These are phyloP conservation scores for Metschnikowia baotianmanensis DNA, from an alignment of 805 yeast genomes.

Conservation along the genomic window DNA sequence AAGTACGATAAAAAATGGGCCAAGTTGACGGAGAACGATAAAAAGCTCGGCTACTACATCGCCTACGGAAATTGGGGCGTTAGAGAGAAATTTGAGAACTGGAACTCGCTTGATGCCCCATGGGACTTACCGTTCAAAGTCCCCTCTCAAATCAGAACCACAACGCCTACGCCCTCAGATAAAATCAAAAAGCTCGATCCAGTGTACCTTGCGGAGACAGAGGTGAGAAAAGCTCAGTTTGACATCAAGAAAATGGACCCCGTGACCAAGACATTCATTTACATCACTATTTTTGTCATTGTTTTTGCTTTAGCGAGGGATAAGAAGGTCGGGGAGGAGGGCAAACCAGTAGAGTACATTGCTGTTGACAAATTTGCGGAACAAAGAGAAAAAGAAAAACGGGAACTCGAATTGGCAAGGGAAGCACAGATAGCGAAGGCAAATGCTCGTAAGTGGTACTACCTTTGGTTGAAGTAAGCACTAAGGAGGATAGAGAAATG, in stretches of 20 bases:
- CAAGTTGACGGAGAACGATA: constrained; percentile 45
- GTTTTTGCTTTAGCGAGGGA: constrained; percentile 57
- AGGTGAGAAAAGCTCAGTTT: constrained; percentile 43
- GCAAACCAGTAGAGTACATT: constrained; percentile 39
- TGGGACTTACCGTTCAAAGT: constrained; percentile 57
- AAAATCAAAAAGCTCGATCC: constrained; percentile 33
- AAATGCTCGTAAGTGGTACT: constrained; percentile 45
- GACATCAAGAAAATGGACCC: constrained; percentile 56
- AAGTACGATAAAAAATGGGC: constrained; percentile 58
- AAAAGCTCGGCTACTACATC: constrained; percentile 57
- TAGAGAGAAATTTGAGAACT: constrained; percentile 52
- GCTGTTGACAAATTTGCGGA: constrained; percentile 37
- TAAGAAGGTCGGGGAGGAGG: constrained; percentile 45
- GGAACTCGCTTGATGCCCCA: constrained; percentile 46
- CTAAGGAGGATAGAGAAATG: no score
- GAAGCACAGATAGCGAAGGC: constrained; percentile 16
- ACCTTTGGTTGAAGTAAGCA: constrained; percentile 43
- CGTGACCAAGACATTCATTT: constrained; percentile 51
- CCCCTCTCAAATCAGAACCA: constrained; percentile 33
- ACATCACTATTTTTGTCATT: constrained; percentile 45
- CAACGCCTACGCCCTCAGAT: constrained; percentile 25
- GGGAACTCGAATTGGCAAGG: constrained; percentile 15
- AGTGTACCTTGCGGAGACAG: constrained; percentile 43
- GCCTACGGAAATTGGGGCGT: constrained; percentile 74
- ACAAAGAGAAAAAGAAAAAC: constrained; percentile 21